Evolutionary conservation across 768 basidiomycete genomes (phyloP), one percentile per base, ranked within the genome.

Genomic region (Sutorius australiensis): DNA sequence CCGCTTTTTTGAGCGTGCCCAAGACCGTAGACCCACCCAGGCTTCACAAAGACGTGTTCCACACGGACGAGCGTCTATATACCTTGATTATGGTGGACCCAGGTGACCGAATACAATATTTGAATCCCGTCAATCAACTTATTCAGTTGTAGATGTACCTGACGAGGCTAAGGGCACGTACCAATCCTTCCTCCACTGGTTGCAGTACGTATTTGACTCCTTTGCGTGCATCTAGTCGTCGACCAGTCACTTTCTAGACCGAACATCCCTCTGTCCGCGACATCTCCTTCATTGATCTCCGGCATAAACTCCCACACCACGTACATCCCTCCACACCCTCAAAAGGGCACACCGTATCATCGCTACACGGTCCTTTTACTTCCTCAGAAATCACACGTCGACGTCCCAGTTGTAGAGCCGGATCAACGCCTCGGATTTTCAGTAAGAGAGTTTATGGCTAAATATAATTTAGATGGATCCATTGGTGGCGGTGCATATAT

Each of bases 281-380:
- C 73, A n/a, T 73, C 75, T 64, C 60, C 69, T 38, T 72, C 61
- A 50, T 64, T 59, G 12, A 74, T 82, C 47, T 59, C 70, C 3
- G 62, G 75, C 34, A 62, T 77, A 48, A 74, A 80, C 56, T 68
- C 75, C 1, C 87, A 89, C 66, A 88, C 87, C 6, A 72, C 73
- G 24, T 98, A 95, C 69, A 75, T 95, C 57, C 89, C 95, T 6
- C 97, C 95, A 5, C 93, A 97, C 59, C 95, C 95, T 3, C 89
- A 92, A 66, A 80, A 80, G 34, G 93, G 94, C 46, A 87, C 93
- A 11, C 82, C 83, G 0, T 93, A 91, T 71, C 95, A 99, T 71
- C 92, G 95, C 56, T 97, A 95, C 68, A 80, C 83, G 9, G 60
- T 87, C 40, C 73, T 95, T 28, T 73, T 95, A 28, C 77, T 95